Evolutionary conservation across 2,329 filamentous ascomycete genomes (phyloP).

Genomic region (Fusarium brevicatenulatum): DNA sequence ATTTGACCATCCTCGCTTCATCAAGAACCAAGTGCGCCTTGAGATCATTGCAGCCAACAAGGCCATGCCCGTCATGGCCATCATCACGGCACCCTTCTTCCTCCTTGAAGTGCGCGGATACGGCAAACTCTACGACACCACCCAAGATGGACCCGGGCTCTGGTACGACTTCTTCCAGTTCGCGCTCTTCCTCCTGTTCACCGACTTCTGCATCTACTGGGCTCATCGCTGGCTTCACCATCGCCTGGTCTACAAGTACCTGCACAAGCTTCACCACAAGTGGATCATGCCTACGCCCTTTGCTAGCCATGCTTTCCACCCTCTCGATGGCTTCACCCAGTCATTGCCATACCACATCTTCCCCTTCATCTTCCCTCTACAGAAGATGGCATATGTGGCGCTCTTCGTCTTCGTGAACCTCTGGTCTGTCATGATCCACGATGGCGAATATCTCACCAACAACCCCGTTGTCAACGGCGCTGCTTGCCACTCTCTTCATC

Average conservation of each 20-base stretch:
- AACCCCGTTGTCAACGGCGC: conserved; percentile 93
- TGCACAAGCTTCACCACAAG: conserved; percentile 99
- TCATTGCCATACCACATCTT: conserved; percentile 92
- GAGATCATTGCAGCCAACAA: conserved; percentile 84
- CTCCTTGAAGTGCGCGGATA: conserved; percentile 84
- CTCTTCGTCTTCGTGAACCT: conserved; percentile 95
- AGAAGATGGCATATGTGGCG: conserved; percentile 87
- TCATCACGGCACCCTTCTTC: conserved; percentile 85
- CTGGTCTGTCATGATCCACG: conserved; percentile 96
- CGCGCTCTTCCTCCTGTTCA: conserved; percentile 87
- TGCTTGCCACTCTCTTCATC: conserved; percentile 85
- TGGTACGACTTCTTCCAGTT: conserved; percentile 88
- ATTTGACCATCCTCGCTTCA: conserved; percentile 89
- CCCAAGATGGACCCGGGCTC: conserved; percentile 76
- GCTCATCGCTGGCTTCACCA: conserved; percentile 89
- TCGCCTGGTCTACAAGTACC: conserved; percentile 78
- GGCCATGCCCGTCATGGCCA: conserved; percentile 83
- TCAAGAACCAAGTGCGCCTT: conserved; percentile 89
- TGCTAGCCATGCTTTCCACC: conserved; percentile 94
- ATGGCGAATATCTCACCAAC: conserved; percentile 93
- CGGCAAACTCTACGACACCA: conserved; percentile 87
- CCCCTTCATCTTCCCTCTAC: conserved; percentile 90
- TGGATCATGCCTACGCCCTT: conserved; percentile 99
- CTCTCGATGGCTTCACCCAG: conserved; percentile 89
- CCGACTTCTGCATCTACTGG: conserved; percentile 91